Evolutionary conservation across 192 early-diverging fungal species (phyloP).

Genomic region (Gigaspora rosea): DNA sequence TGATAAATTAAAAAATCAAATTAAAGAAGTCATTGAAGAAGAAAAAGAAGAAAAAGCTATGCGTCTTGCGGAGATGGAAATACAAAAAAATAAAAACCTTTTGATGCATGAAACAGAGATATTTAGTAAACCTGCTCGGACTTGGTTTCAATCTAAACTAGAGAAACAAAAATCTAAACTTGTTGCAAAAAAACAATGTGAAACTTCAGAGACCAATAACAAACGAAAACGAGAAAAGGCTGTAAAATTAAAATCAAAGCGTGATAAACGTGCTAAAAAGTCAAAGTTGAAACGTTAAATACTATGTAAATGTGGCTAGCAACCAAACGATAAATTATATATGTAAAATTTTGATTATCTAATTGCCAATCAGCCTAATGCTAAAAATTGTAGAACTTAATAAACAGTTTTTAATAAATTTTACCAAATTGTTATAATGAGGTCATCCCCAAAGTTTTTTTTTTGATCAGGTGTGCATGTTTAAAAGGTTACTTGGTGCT

Average conservation of each 20-base stretch:
- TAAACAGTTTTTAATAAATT: no score
- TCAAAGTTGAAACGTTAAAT: constrained; percentile 41
- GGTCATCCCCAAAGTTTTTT: no score
- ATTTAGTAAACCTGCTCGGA: constrained; percentile 81
- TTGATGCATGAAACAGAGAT: constrained; percentile 86
- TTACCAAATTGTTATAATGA: no score
- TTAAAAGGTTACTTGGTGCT: no score
- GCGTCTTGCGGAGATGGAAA: constrained; percentile 87
- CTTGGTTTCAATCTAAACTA: constrained; percentile 89
- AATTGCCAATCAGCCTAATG: no score
- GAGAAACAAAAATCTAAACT: constrained; percentile 57
- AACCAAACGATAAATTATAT: no score
- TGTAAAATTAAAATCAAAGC: constrained; percentile 40
- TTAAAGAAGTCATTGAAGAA: constrained; percentile 68
- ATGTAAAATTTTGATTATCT: no score
- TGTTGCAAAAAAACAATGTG: neutral
- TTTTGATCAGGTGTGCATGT: no score
- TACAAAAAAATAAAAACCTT: constrained; percentile 84
- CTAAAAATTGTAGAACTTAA: no score
- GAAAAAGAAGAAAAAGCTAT: constrained; percentile 82
- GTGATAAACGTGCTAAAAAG: constrained; percentile 54
- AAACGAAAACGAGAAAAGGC: constrained; percentile 40
- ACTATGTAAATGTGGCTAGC: no score
- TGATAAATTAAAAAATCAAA: constrained; percentile 64
- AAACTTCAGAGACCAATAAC: constrained; percentile 11